A percentile compares a stretch with the other conserved stretches of the same genome.
Conservation (phyloP, 441 rosid genomes). For the Pelargonium myrrhifolium region DNA sequence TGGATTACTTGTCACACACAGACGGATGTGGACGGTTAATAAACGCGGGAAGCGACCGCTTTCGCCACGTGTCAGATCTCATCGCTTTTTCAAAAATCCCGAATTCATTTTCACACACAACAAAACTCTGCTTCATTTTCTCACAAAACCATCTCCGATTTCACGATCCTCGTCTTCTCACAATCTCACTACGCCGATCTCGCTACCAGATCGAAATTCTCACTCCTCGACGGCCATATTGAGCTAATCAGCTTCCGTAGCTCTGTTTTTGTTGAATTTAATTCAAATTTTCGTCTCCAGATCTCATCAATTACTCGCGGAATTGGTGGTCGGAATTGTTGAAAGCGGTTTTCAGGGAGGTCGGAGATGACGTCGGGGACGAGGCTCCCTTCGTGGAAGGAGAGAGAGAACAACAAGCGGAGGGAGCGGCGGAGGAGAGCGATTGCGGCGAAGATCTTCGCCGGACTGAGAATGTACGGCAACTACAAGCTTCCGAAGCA, state of each 20-base stretch:
- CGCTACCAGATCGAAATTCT: neutral
- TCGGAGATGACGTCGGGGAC: constrained; percentile 38
- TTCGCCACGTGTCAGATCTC: neutral
- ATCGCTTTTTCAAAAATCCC: neutral
- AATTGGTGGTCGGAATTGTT: too few species aligned
- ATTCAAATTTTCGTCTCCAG: neutral
- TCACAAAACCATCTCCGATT: neutral
- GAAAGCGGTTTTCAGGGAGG: constrained; percentile 4
- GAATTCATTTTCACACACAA: neutral
- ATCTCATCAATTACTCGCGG: too few species aligned
- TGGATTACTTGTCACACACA: neutral
- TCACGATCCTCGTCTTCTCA: neutral
- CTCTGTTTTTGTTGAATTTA: neutral
- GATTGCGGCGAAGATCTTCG: constrained; percentile 67
- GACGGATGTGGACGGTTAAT: neutral
- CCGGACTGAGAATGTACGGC: constrained; percentile 66
- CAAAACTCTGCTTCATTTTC: too few species aligned
- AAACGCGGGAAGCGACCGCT: neutral
- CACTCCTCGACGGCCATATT: neutral
- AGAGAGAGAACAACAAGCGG: constrained; percentile 65
- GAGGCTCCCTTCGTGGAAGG: constrained; percentile 61
- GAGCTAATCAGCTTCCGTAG: neutral
- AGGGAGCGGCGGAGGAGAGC: constrained; percentile 70
- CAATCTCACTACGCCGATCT: too few species aligned
- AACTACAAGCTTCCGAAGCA: constrained; percentile 66